Evolutionary conservation across 1,139 yeast species (phyloP).

Genomic region (Groenewaldozyma auringiensis): DNA sequence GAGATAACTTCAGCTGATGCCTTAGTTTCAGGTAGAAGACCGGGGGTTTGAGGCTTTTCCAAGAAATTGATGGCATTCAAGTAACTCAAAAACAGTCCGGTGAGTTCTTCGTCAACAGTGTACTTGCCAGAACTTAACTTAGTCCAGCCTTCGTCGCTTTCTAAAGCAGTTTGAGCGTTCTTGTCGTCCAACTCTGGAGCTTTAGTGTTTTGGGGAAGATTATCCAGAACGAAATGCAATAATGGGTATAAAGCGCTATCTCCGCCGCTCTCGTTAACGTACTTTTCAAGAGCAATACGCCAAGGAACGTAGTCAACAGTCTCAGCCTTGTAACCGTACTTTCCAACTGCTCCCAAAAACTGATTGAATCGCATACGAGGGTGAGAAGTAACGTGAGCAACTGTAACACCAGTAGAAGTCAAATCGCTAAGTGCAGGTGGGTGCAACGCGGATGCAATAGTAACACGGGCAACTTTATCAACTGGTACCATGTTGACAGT

Average conservation of each 20-base stretch:
- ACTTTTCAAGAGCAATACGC: conserved; percentile 68
- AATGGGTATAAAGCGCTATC: conserved; percentile 90
- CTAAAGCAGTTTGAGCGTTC: conserved; percentile 62
- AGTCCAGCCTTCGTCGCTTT: conserved; percentile 52
- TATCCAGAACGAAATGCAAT: conserved; percentile 86
- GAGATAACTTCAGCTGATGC: conserved; percentile 40
- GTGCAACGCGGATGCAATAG: conserved; percentile 71
- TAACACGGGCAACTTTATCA: conserved; percentile 92
- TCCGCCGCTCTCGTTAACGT: conserved; percentile 54
- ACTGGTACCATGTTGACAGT: conserved; percentile 96
- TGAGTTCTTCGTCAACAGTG: conserved; percentile 52
- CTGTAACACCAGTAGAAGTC: conserved; percentile 32
- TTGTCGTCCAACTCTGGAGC: conserved; percentile 93
- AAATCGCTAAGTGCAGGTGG: conserved; percentile 50
- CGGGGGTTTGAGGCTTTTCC: conserved; percentile 44
- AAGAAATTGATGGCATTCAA: conserved; percentile 73
- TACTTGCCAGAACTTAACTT: conserved; percentile 32
- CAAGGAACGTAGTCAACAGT: conserved; percentile 66
- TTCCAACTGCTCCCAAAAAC: conserved; percentile 55
- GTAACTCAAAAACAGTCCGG: conserved; percentile 75
- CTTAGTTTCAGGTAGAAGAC: conserved; percentile 51
- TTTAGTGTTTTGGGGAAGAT: conserved; percentile 80
- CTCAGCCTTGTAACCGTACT: conserved; percentile 64
- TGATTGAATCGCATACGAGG: conserved; percentile 80
- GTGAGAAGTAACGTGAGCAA: conserved; percentile 95